Evolutionary conservation across 2,329 filamentous ascomycete species (phyloP).

Genomic region (Aspergillus sojae): DNA sequence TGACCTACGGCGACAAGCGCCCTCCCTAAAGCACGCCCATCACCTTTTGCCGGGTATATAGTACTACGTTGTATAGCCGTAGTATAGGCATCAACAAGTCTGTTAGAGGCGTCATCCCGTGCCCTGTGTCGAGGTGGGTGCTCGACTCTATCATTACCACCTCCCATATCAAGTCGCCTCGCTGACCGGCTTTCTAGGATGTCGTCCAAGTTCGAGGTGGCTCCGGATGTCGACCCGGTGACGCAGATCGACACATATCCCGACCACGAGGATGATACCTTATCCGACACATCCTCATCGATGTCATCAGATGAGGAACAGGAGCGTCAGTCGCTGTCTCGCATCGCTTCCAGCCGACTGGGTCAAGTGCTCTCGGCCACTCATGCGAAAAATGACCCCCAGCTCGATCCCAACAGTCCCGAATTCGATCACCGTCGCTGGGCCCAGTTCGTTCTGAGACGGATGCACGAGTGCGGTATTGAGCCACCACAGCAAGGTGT

Average conservation of each 20-base stretch:
- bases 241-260: background rate
- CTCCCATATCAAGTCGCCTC: background rate
- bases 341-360: slow-evolving; percentile 28
- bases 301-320: background rate
- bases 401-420: slow-evolving; percentile 25
- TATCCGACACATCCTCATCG: background rate
- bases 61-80: background rate
- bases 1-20: background rate
- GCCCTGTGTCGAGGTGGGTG: background rate
- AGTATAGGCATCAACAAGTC: background rate
- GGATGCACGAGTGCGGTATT: slow-evolving; percentile 26
- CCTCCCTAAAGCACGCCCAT: background rate
- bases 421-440: slow-evolving; percentile 30
- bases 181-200: background rate
- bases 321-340: background rate
- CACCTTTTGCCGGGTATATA: background rate
- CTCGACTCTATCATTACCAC: background rate
- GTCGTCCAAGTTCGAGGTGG: background rate
- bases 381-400: slow-evolving; percentile 20
- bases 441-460: slow-evolving; percentile 25
- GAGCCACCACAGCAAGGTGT: slow-evolving; percentile 25
- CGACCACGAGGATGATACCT: background rate
- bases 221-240: background rate
- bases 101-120: background rate
- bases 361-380: slow-evolving; percentile 24